These are phyloP conservation scores for Helianthus tuberosus DNA, from an alignment of 129 eudicot species.

Conservation along the genomic window DNA sequence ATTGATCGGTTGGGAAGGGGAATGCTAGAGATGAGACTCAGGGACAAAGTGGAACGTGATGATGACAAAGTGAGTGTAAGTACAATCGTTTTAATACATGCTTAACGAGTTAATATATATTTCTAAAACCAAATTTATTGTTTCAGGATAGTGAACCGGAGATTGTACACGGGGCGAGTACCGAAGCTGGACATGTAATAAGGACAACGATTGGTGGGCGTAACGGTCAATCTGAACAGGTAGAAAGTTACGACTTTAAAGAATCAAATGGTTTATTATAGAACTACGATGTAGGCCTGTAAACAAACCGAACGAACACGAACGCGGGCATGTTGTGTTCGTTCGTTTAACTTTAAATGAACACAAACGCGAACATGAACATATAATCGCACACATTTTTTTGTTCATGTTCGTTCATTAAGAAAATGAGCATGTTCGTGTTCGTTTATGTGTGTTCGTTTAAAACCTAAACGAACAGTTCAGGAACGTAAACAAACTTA, in stretches of 20 bases:
- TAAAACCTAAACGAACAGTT: no score
- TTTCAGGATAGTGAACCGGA: slow-evolving; percentile 96
- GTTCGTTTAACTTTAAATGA: no score
- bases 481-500: no score
- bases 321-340: no score
- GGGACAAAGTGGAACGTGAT: slow-evolving; percentile 81
- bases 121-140: background rate
- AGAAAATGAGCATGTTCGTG: no score
- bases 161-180: slow-evolving; percentile 76
- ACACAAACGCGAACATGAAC: no score
- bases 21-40: slow-evolving; percentile 83
- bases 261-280: background rate
- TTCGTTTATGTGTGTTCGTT: no score
- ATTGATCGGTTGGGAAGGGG: slow-evolving; percentile 93
- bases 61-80: slow-evolving; percentile 74
- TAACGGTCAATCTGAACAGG: slow-evolving; percentile 95
- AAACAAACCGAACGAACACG: no score
- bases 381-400: no score
- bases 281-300: slow-evolving; percentile 5
- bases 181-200: slow-evolving; percentile 95
- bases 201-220: slow-evolving; percentile 91
- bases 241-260: slow-evolving; percentile 25
- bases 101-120: background rate
- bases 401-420: no score
- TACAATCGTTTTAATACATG: background rate